Percentiles rank a stretch among this genome's conserved stretches.
phyloP scores from a whole-genome alignment of 768 basidiomycete genomes.

The Tulasnella sp. region DNA sequence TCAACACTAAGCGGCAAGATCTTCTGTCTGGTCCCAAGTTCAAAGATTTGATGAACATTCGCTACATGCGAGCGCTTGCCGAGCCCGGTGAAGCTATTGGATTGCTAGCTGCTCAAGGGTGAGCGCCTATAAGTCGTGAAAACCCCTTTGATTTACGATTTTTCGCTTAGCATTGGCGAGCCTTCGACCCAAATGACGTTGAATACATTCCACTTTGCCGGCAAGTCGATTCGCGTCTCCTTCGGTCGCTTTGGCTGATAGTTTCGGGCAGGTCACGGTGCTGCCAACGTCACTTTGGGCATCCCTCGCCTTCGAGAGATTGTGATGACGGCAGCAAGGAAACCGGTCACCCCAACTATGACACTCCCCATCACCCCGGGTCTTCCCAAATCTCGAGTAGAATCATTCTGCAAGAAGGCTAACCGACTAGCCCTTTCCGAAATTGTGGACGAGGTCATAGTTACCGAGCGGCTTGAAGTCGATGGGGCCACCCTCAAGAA shows the following conservation, averaged over 20 bases:
- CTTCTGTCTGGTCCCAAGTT: constrained; percentile 46
- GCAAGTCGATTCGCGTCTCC: constrained; percentile 30
- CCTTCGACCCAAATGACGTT: constrained; percentile 99
- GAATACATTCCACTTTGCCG: constrained; percentile 99
- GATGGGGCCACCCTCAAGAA: constrained; percentile 61
- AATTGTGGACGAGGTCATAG: constrained; percentile 68
- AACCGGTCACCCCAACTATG: constrained; percentile 98
- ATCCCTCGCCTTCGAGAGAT: constrained; percentile 98
- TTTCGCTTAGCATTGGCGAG: constrained; percentile 68
- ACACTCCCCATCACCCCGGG: constrained; percentile 56
- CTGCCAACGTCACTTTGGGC: constrained; percentile 97
- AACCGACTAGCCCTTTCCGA: constrained; percentile 80
- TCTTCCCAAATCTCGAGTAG: constrained; percentile 43
- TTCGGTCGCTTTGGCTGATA: not conserved
- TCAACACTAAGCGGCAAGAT: constrained; percentile 29
- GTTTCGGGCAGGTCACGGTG: constrained; percentile 67
- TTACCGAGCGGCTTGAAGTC: constrained; percentile 63
- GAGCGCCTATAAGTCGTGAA: constrained; percentile 21
- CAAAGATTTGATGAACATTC: constrained; percentile 73
- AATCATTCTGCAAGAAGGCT: constrained; percentile 78
- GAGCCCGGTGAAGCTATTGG: constrained; percentile 99
- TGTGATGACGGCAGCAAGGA: constrained; percentile 94
- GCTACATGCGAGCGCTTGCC: constrained; percentile 86
- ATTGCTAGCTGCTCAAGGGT: constrained; percentile 94
- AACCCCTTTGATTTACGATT: not conserved